phyloP scores from a whole-genome alignment of 495 filamentous ascomycete species.

The Aspergillus egyptiacus region DNA sequence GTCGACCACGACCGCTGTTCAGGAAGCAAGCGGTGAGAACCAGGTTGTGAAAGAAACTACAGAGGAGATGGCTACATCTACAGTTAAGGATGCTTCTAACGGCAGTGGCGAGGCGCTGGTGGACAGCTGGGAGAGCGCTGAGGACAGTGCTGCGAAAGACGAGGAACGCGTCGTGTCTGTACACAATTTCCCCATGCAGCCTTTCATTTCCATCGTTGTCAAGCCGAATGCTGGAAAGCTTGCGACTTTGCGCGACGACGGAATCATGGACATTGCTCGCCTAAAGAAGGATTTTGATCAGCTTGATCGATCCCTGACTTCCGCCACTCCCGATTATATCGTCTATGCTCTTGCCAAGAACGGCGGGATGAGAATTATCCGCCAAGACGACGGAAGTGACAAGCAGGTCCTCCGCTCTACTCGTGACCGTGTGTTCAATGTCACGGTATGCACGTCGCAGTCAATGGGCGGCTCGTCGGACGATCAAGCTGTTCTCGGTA shows the following conservation, averaged over 20 bases:
- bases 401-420: conserved; percentile 82
- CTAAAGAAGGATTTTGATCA: conserved; percentile 98
- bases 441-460: conserved; percentile 66
- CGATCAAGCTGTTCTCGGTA: conserved; percentile 79
- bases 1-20: conserved; percentile 29
- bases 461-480: conserved; percentile 34
- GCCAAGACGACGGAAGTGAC: conserved; percentile 86
- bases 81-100: conserved; percentile 51
- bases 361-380: conserved; percentile 84
- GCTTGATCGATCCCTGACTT: conserved; percentile 84
- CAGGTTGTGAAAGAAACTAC: conserved; percentile 20
- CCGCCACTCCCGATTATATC: conserved; percentile 87
- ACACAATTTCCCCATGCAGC: conserved; percentile 91
- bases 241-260: conserved; percentile 59
- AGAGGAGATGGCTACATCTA: conserved; percentile 40
- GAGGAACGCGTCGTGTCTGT: conserved; percentile 62
- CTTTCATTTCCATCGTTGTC: conserved; percentile 76
- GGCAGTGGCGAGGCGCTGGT: conserved; percentile 50
- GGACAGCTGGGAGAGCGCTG: conserved; percentile 76
- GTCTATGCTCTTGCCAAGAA: conserved; percentile 88
- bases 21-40: conserved; percentile 23
- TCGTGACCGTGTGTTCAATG: conserved; percentile 87
- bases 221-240: conserved; percentile 32
- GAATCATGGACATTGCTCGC: conserved; percentile 80
- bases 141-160: conserved; percentile 67